Conservation (phyloP, 2,329 filamentous ascomycete species). For the Microthyrium microscopicum region DNA sequence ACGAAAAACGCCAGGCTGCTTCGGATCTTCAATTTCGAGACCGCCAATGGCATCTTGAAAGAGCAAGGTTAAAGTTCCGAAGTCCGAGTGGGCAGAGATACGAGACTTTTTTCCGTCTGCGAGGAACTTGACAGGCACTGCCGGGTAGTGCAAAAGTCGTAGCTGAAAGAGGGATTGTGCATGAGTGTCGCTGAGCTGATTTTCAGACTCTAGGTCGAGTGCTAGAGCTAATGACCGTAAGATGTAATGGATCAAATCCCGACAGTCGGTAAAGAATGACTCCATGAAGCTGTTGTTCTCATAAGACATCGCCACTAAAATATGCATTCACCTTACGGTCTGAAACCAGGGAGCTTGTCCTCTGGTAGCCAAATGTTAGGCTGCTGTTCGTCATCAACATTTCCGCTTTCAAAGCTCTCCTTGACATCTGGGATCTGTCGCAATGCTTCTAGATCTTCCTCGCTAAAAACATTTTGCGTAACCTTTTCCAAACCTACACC, state of each 20-base stretch:
- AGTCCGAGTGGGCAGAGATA: constrained; percentile 27
- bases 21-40: constrained; percentile 21
- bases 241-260: constrained; percentile 13
- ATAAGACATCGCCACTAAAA: neutral
- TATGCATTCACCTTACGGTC: constrained; percentile 8
- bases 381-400: constrained; percentile 14
- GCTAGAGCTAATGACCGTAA: constrained; percentile 14
- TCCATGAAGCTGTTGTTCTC: constrained; percentile 3
- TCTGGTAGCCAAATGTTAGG: constrained; percentile 27
- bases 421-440: constrained; percentile 17
- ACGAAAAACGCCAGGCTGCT: constrained; percentile 14
- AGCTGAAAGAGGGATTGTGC: constrained; percentile 17
- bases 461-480: constrained; percentile 14
- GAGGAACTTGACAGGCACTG: constrained; percentile 16
- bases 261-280: constrained; percentile 13
- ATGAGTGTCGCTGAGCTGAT: constrained; percentile 14
- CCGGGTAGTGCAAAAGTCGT: constrained; percentile 23
- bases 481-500: constrained; percentile 22
- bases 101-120: constrained; percentile 13
- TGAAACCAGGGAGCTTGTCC: constrained; percentile 22
- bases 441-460: constrained; percentile 11
- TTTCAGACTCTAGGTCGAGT: constrained; percentile 12
- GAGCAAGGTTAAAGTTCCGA: constrained; percentile 24
- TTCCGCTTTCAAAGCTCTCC: constrained; percentile 19
- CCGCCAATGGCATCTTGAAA: constrained; percentile 27